Conservation (phyloP, 768 basidiomycete genomes). For the Leccinum obscurum region DNA sequence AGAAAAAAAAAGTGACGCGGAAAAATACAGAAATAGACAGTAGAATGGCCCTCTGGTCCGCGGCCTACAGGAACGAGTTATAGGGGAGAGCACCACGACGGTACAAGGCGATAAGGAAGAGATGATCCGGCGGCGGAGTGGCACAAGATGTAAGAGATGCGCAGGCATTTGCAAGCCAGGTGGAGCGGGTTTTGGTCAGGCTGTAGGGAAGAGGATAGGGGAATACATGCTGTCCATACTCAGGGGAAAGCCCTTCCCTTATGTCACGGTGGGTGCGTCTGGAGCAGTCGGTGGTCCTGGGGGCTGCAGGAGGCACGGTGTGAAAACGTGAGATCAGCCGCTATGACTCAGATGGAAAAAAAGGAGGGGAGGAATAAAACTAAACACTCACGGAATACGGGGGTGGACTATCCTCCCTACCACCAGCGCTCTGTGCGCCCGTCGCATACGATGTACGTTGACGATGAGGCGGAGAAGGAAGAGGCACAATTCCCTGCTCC, state of each 20-base stretch:
- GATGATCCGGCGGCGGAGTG: too few species aligned
- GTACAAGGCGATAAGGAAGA: too few species aligned
- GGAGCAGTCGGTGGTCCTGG: constrained; percentile 5
- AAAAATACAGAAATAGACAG: background rate
- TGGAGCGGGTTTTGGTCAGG: too few species aligned
- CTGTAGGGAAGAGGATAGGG: too few species aligned
- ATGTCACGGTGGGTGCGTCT: constrained; percentile 6
- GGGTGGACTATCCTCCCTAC: constrained; percentile 18
- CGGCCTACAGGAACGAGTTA: background rate
- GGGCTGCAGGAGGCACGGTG: constrained; percentile 1
- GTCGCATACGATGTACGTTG: background rate
- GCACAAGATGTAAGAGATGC: too few species aligned
- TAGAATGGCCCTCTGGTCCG: too few species aligned
- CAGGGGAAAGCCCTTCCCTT: background rate
- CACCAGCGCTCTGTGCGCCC: background rate
- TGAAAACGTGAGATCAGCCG: background rate
- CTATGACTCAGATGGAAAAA: background rate
- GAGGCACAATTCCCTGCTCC: background rate
- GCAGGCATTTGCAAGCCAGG: too few species aligned
- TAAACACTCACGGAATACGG: constrained; percentile 28
- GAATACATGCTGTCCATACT: constrained; percentile 1
- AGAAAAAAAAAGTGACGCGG: too few species aligned
- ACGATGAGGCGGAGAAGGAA: constrained; percentile 11
- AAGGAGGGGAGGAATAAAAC: too few species aligned
- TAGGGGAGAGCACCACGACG: background rate